A percentile compares a stretch with the other conserved stretches of the same genome.
These are phyloP conservation scores for Ganoderma meredithae DNA, from an alignment of 1,284 basidiomycete genomes.

Conservation along the genomic window DNA sequence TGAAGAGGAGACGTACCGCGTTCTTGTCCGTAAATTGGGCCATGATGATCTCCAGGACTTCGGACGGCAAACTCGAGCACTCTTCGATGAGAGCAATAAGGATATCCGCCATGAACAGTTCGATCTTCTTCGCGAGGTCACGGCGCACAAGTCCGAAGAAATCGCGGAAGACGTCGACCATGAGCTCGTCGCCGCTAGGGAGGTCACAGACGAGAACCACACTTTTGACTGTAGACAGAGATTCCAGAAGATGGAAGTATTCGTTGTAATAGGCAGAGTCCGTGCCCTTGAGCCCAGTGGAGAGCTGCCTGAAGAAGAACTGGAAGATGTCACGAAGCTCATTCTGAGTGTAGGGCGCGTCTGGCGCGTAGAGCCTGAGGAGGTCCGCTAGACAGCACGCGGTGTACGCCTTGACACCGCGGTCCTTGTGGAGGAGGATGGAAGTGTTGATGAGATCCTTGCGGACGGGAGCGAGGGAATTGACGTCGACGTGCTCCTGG, in stretches of 20 bases:
- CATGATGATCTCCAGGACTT: constrained; percentile 86
- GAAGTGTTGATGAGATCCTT: constrained; percentile 84
- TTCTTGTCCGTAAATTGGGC: constrained; percentile 86
- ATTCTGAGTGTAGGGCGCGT: constrained; percentile 91
- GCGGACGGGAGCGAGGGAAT: constrained; percentile 73
- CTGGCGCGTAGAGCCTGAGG: constrained; percentile 93
- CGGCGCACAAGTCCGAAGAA: constrained; percentile 84
- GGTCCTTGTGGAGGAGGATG: constrained; percentile 93
- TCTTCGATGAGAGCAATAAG: constrained; percentile 92
- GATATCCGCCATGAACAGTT: constrained; percentile 89
- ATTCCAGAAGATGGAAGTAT: constrained; percentile 94
- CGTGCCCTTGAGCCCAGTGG: constrained; percentile 73
- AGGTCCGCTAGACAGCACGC: constrained; percentile 96
- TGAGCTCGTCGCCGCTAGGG: constrained; percentile 85
- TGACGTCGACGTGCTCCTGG: constrained; percentile 85
- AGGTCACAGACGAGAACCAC: constrained; percentile 94
- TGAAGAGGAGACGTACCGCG: constrained; percentile 52
- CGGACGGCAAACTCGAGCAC: constrained; percentile 72
- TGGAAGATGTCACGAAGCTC: constrained; percentile 95
- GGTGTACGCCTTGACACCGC: constrained; percentile 91
- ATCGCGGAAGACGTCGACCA: constrained; percentile 84
- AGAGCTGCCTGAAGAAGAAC: constrained; percentile 91
- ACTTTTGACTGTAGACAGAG: constrained; percentile 92
- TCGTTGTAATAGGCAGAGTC: constrained; percentile 84
- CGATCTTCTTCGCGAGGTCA: constrained; percentile 89